phyloP scores from a whole-genome alignment of 2,329 filamentous ascomycete species.

The Escovopsis sp. region DNA sequence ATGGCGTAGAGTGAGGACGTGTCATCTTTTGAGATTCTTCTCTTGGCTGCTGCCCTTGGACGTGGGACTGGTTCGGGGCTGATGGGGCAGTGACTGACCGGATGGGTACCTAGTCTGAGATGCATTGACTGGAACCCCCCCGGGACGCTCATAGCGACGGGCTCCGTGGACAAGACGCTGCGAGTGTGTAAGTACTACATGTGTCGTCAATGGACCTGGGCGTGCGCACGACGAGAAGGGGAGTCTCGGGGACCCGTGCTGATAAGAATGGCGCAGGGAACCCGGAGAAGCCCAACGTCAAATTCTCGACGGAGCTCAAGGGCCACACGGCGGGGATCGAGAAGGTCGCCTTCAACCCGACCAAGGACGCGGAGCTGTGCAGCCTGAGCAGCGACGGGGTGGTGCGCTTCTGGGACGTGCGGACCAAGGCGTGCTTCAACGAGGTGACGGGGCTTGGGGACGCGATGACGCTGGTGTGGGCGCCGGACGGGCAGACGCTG shows the following conservation, averaged over 20 bases:
- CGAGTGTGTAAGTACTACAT: slow-evolving; percentile 62
- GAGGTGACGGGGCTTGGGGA: slow-evolving; percentile 53
- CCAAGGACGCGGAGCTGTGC: slow-evolving; percentile 62
- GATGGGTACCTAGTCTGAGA: slow-evolving; percentile 41
- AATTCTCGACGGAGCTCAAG: slow-evolving; percentile 61
- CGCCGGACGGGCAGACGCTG: slow-evolving; percentile 53
- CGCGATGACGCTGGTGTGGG: slow-evolving; percentile 60
- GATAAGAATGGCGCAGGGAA: slow-evolving; percentile 39
- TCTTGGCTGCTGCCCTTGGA: no score
- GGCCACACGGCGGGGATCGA: slow-evolving; percentile 53
- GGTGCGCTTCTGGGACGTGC: slow-evolving; percentile 68
- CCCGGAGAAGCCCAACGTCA: slow-evolving; percentile 58
- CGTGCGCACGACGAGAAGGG: no score
- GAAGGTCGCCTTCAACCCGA: slow-evolving; percentile 64
- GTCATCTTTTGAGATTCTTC: no score
- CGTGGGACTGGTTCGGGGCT: no score
- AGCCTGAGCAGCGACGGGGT: slow-evolving; percentile 61
- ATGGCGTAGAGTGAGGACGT: no score
- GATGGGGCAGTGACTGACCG: not conserved
- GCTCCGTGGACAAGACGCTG: slow-evolving; percentile 53
- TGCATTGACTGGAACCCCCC: slow-evolving; percentile 82
- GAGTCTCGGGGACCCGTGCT: not conserved
- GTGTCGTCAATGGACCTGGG: no score
- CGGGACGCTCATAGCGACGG: slow-evolving; percentile 72
- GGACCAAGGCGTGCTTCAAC: slow-evolving; percentile 55